phyloP scores from a whole-genome alignment of 768 basidiomycete species.

The Saitozyma podzolica region DNA sequence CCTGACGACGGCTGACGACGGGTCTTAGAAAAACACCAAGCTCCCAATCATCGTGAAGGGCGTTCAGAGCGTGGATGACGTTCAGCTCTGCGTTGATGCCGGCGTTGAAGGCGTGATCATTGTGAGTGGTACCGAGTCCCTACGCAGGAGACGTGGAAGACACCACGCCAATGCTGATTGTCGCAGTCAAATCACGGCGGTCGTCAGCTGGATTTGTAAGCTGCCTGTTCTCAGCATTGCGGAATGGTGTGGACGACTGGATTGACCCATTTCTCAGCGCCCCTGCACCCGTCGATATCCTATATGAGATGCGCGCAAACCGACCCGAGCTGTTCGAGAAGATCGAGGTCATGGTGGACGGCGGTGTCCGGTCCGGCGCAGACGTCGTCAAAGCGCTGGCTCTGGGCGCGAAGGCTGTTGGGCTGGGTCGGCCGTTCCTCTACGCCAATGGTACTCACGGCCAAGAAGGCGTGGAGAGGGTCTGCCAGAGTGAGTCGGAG shows the following conservation, averaged over 20 bases:
- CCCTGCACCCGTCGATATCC: conserved; percentile 58
- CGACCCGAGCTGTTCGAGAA: conserved; percentile 63
- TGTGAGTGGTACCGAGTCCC: background rate
- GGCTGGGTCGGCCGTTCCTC: conserved; percentile 54
- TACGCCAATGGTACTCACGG: conserved; percentile 55
- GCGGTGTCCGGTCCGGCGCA: conserved; percentile 76
- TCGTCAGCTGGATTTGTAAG: conserved; percentile 55
- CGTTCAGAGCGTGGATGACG: conserved; percentile 64
- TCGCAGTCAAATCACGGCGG: conserved; percentile 82
- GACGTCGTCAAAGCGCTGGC: conserved; percentile 90
- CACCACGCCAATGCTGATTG: background rate
- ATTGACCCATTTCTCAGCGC: conserved; percentile 23
- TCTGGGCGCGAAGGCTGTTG: conserved; percentile 58
- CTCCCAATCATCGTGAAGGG: conserved; percentile 59
- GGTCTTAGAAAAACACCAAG: conserved; percentile 52
- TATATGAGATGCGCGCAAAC: conserved; percentile 71
- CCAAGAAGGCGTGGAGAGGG: conserved; percentile 50
- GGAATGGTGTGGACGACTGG: background rate
- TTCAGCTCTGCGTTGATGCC: conserved; percentile 55
- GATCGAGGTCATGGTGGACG: conserved; percentile 76
- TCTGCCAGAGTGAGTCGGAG: conserved; percentile 49
- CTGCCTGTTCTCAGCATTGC: background rate
- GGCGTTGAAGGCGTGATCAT: conserved; percentile 2
- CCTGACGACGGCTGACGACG: conserved; percentile 61
- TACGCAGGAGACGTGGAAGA: no score